Evolutionary conservation across 2,329 filamentous ascomycete genomes (phyloP), one percentile per base, ranked within the genome.

Genomic region (Clonostachys chloroleuca): DNA sequence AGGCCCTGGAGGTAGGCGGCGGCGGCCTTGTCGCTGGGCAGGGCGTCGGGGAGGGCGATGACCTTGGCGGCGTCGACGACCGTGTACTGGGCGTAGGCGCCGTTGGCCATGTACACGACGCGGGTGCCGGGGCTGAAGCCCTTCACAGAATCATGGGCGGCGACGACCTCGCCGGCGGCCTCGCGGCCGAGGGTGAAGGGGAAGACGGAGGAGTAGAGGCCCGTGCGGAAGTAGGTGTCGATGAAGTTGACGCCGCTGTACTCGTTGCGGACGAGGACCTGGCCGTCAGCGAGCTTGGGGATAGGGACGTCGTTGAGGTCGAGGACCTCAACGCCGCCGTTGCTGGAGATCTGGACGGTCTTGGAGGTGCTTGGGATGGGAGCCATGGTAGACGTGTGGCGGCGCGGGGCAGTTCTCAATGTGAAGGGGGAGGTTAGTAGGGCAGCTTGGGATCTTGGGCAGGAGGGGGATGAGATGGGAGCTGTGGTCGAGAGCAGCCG

Each of bases 161-260:
- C 73, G 39, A 84, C 81, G 52, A 96, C 70, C 39, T 77, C 83
- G 51, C 92, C 91, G 49, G 82, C 78, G 49, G 78, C 88, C 72
- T 96, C 92, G 57, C 86, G 85, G 51, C 92, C 91, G 17, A 92
- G 84, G 44, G 85, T 83, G 57, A 87, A 78, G 5, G 91, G 92
- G 56, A 87, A 82, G 1, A 86, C 77, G 2, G 83, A 72, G 12
- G 75, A 71, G 74, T 96, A 96, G 44, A 95, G 80, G 12, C 92
- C 92, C 12, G 79, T 83, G 63, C 92, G 89, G 78, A 92, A 95
- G 70, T 96, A 95, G 37, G 73, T 95, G 67, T 96, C 92, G 59
- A 96, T 95, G 69, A 80, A 96, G 69, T 96, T 96, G 51, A 96
- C 73, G 50, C 91, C 92, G 43, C 86, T 76, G 62, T 80, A 87